A percentile compares a stretch with the other conserved stretches of the same genome.
These are phyloP conservation scores for Nemania sp. DNA, from an alignment of 2,329 filamentous ascomycete genomes.

Conservation along the genomic window DNA sequence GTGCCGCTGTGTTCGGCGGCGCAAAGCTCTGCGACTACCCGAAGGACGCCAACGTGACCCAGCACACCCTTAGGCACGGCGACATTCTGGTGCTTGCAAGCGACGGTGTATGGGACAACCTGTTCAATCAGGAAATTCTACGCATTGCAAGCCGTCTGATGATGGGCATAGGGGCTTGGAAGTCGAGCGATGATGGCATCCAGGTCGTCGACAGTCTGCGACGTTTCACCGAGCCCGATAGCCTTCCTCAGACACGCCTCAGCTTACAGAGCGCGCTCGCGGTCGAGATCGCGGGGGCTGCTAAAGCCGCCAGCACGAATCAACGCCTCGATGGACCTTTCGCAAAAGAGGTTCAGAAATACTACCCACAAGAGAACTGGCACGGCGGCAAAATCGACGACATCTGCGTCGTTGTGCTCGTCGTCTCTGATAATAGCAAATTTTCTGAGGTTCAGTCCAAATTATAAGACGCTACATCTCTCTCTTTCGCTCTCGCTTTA, in stretches of 20 bases:
- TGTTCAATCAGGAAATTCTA: slow-evolving; percentile 88
- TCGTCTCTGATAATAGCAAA: slow-evolving; percentile 69
- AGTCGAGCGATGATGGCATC: slow-evolving; percentile 63
- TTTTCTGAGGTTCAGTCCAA: slow-evolving; percentile 33
- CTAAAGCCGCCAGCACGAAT: slow-evolving; percentile 84
- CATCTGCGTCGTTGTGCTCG: slow-evolving; percentile 82
- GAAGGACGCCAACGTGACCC: slow-evolving; percentile 78
- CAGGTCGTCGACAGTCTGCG: slow-evolving; percentile 65
- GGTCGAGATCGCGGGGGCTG: slow-evolving; percentile 76
- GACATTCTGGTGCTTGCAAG: slow-evolving; percentile 94
- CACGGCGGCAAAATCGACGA: slow-evolving; percentile 94
- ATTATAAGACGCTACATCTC: slow-evolving; percentile 25
- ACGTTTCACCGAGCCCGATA: slow-evolving; percentile 50
- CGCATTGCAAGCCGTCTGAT: slow-evolving; percentile 78
- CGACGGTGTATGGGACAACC: slow-evolving; percentile 94
- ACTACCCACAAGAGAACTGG: slow-evolving; percentile 85
- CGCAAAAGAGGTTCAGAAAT: slow-evolving; percentile 88
- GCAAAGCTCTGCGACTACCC: slow-evolving; percentile 81
- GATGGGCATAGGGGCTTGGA: slow-evolving; percentile 76
- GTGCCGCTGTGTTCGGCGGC: slow-evolving; percentile 83
- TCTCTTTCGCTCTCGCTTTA: no score
- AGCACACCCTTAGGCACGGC: slow-evolving; percentile 79
- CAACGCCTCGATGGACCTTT: slow-evolving; percentile 86
- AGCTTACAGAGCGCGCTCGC: slow-evolving; percentile 81
- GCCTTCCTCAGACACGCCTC: slow-evolving; percentile 35